A percentile compares a stretch with the other conserved stretches of the same genome.
phyloP scores from a whole-genome alignment of 805 yeast genomes.

The Pichia paraexigua region DNA sequence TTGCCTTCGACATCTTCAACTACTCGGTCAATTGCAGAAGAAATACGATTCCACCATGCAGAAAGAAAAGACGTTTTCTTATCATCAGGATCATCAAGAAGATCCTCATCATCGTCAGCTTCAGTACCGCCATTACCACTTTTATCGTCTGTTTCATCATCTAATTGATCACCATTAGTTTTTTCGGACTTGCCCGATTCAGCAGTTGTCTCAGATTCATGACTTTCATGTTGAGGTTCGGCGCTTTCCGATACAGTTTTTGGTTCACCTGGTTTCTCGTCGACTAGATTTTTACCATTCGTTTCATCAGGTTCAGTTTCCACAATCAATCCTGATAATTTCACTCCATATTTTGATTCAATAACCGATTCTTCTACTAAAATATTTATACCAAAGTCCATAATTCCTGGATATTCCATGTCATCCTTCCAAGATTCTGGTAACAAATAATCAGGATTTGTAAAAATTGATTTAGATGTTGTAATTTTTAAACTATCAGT shows the following conservation, averaged over 20 bases:
- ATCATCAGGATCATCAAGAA: neutral
- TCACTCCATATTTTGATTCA: neutral
- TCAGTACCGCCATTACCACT: too few relatives aligned
- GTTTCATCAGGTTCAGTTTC: neutral
- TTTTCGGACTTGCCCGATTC: neutral
- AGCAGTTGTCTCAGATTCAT: neutral
- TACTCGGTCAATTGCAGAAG: neutral
- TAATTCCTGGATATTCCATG: neutral
- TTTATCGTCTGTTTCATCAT: neutral
- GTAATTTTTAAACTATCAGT: conserved; percentile 50
- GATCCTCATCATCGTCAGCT: conserved; percentile 2
- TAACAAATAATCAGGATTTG: neutral
- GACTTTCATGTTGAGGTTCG: neutral
- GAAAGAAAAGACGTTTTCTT: neutral
- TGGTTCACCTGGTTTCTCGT: neutral
- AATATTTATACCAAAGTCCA: neutral
- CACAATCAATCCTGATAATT: conserved; percentile 10
- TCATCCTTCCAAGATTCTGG: neutral
- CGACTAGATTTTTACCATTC: neutral
- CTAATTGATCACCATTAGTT: neutral
- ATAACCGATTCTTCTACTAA: neutral
- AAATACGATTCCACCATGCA: neutral
- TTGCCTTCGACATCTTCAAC: neutral
- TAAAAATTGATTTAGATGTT: neutral
- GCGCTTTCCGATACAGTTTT: neutral